Base-by-base conservation (phyloP, 2,329 filamentous ascomycete genomes). In the Amauroascus niger region DNA sequence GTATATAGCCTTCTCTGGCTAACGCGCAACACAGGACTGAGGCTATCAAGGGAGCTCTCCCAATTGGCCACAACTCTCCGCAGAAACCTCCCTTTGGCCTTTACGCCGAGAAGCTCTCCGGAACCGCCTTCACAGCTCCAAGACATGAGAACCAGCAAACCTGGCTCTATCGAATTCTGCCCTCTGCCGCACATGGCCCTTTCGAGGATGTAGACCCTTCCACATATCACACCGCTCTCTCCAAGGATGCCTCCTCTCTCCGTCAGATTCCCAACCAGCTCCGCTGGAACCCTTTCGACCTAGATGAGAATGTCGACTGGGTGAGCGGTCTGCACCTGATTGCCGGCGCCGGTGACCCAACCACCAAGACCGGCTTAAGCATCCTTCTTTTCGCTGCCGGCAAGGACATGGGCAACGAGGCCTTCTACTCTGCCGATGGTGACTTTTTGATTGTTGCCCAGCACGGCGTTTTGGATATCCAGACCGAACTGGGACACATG, bases 371-470 rank as follows among this genome's bases (percentile, higher is more conserved):
- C 16, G 89, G 89, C 0, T 62, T 94, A 40, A 88, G 86, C 20
- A 88, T 93, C 56, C 83, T 86, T 67, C 80, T 93, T 54, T 95
- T 87, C 64, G 84, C 86, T 1, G 87, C 85, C 0, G 87, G 86
- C 18, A 83, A 80, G 66, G 82, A 83, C 64, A 95, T 95, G 89
- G 71, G 76, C n/a, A 79, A 79, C 37, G 76, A 84, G 48, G 87
- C 87, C 0, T 94, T 90, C 67, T 94, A 91, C 75, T 90, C 85
- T 2, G 84, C 88, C 0, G 87, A 91, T 64, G 87, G 87, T 11
- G 87, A 91, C 65, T 79, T 88, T 61, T 69, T 90, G 53, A 82
- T 91, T 57, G 84, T 91, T 13, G 77, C 84, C 1, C 87, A 91
- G 65, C 79, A 86, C 58, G 87, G 87, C 1, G 76, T 77, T 13